Evolutionary conservation across 129 eudicot species (phyloP).

Genomic region (Centella asiatica): DNA sequence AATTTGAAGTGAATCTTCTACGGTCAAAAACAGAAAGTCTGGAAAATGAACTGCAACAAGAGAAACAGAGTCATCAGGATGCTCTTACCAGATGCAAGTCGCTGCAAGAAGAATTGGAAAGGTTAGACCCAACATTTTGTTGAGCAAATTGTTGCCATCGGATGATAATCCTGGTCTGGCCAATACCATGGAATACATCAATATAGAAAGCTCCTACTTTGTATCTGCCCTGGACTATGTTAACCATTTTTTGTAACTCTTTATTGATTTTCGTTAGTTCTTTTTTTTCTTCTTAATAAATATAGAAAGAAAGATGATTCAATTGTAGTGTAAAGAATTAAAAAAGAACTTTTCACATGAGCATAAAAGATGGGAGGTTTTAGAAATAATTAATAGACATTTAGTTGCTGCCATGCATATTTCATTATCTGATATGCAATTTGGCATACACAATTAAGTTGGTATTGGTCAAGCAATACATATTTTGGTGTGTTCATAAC

Average conservation of each 20-base stretch:
- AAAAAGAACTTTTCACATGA: not conserved
- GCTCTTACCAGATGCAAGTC: constrained; percentile 57
- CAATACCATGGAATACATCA: too few species aligned
- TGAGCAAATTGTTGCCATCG: not conserved
- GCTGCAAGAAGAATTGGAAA: constrained; percentile 64
- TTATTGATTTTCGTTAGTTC: too few species aligned
- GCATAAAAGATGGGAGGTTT: not conserved
- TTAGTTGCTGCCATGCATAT: not conserved
- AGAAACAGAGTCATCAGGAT: constrained; percentile 51
- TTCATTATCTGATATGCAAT: not conserved
- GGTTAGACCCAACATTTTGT: constrained; percentile 32
- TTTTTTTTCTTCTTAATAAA: not conserved
- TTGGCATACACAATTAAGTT: too few species aligned
- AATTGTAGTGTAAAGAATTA: not conserved
- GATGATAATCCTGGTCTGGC: not conserved
- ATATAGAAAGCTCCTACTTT: not conserved
- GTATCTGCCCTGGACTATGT: not conserved
- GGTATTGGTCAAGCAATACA: not conserved
- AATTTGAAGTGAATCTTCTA: constrained; percentile 51
- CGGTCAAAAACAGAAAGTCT: constrained; percentile 45
- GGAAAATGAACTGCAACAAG: constrained; percentile 65
- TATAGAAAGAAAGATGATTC: too few species aligned
- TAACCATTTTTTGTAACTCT: too few species aligned
- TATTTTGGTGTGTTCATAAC: not conserved
- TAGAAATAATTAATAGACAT: not conserved